Conservation (phyloP, 1,139 yeast genomes). For the Yamadazyma triangularis region DNA sequence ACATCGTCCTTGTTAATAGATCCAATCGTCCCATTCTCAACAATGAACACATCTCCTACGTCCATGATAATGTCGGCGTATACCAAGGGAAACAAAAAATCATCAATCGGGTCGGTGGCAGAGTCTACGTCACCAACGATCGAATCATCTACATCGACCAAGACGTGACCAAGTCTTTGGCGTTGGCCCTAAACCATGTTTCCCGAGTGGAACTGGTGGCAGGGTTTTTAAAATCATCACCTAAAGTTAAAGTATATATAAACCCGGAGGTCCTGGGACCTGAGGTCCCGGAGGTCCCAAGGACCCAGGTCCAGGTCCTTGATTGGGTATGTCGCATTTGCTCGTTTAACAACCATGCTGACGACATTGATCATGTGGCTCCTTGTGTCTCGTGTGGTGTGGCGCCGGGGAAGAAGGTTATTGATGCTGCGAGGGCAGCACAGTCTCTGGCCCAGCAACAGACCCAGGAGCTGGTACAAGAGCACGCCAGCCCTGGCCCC, state of each 20-base stretch:
- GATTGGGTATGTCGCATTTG: constrained; percentile 88
- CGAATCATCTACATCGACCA: constrained; percentile 74
- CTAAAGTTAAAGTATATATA: constrained; percentile 54
- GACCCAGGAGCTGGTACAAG: no score
- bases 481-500: constrained; percentile 2
- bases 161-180: constrained; percentile 41
- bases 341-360: constrained; percentile 55
- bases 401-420: constrained; percentile 17
- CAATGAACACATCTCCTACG: constrained; percentile 39
- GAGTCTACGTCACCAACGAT: constrained; percentile 70
- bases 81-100: constrained; percentile 71
- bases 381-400: constrained; percentile 80
- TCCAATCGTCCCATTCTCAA: constrained; percentile 46
- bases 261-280: no score
- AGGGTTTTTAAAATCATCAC: constrained; percentile 73
- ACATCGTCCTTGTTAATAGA: constrained; percentile 32
- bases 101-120: constrained; percentile 62
- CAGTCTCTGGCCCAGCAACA: no score
- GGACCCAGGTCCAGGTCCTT: constrained; percentile 6
- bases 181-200: constrained; percentile 39
- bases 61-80: constrained; percentile 58
- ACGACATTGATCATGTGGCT: constrained; percentile 40
- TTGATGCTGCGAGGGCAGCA: constrained; percentile 2
- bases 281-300: no score
- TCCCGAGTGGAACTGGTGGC: constrained; percentile 30